A percentile compares a stretch with the other conserved stretches of the same genome.
Conservation (phyloP, 148 eudicot species). For the Rhododendron molle region DNA sequence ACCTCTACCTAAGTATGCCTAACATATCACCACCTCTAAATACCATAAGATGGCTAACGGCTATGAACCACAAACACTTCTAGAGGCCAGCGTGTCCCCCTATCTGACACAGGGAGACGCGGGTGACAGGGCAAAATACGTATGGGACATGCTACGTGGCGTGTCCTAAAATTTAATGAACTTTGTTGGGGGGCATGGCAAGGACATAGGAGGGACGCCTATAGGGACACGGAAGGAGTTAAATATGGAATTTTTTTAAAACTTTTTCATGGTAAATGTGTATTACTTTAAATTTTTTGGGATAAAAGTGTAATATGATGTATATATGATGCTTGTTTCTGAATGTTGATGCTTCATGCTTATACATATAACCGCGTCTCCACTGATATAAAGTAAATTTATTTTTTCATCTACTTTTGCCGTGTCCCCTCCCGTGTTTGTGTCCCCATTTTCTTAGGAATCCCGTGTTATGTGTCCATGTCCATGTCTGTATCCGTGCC, state of each 20-base stretch:
- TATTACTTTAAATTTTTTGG: not conserved
- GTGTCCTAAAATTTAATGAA: not conserved
- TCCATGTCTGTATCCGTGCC: not conserved
- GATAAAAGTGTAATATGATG: not conserved
- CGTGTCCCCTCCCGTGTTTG: not conserved
- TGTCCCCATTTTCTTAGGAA: not conserved
- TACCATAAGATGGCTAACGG: not conserved
- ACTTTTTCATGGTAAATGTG: not conserved
- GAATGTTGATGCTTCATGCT: not conserved
- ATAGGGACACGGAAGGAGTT: not conserved
- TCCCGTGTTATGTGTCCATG: not conserved
- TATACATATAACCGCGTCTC: not conserved
- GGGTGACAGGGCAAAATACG: not conserved
- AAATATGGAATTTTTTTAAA: not conserved
- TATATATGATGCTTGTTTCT: not conserved
- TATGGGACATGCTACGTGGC: not conserved
- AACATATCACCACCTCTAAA: not conserved
- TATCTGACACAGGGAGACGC: not conserved
- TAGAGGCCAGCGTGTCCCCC: not conserved
- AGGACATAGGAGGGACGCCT: not conserved
- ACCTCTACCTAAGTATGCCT: not conserved
- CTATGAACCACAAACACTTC: not conserved
- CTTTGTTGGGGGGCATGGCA: not conserved
- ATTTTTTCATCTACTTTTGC: not conserved
- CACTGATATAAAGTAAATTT: not conserved